These are phyloP conservation scores for Cnidoscolus chayamansa DNA, from an alignment of 441 rosid species.

Conservation along the genomic window DNA sequence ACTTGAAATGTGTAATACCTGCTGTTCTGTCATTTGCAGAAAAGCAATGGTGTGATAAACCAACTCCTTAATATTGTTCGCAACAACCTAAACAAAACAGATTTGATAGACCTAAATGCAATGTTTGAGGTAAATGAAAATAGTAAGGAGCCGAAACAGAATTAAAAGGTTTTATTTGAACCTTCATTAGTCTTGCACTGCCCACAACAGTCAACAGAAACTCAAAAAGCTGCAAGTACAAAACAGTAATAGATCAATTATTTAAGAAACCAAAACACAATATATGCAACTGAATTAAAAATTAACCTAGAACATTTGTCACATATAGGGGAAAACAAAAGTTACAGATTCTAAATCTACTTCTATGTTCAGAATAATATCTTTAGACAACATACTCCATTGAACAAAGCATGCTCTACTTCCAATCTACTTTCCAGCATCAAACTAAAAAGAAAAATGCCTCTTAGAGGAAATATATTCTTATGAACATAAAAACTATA, in stretches of 20 bases:
- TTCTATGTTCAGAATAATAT: neutral
- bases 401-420: neutral
- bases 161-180: constrained; percentile 32
- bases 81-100: constrained; percentile 46
- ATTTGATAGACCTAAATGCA: constrained; percentile 9
- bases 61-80: constrained; percentile 62
- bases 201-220: constrained; percentile 79
- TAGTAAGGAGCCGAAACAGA: constrained; percentile 5
- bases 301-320: neutral
- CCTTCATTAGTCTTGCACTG: constrained; percentile 69
- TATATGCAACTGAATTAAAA: constrained; percentile 11
- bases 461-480: neutral
- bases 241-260: constrained; percentile 31
- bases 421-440: neutral
- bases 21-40: constrained; percentile 90
- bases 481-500: neutral
- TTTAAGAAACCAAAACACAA: constrained; percentile 12
- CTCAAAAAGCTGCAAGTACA: constrained; percentile 72
- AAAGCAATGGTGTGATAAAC: constrained; percentile 77
- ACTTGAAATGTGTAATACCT: constrained; percentile 41
- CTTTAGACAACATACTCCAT: neutral
- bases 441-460: neutral
- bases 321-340: constrained; percentile 1
- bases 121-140: constrained; percentile 11
- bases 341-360: neutral